These are phyloP conservation scores for Trichaptum fuscoviolaceum DNA, from an alignment of 768 basidiomycete species.

Conservation along the genomic window DNA sequence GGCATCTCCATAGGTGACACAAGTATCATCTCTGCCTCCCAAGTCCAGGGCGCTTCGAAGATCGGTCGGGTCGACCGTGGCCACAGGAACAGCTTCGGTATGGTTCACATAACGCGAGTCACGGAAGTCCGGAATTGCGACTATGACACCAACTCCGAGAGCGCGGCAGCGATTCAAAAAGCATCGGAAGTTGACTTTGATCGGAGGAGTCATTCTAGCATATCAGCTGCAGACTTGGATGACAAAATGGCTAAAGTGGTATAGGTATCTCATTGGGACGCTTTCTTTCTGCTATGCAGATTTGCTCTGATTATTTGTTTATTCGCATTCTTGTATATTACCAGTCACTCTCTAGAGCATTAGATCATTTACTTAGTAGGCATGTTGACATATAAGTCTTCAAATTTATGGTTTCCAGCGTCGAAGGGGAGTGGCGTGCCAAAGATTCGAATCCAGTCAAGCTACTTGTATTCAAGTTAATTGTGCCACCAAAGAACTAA, in stretches of 20 bases:
- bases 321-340: background rate
- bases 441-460: too few relatives aligned
- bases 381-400: background rate
- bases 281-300: background rate
- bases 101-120: background rate
- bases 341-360: background rate
- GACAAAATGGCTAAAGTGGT: background rate
- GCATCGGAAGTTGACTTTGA: background rate
- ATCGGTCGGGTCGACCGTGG: background rate
- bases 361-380: background rate
- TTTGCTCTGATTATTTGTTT: background rate
- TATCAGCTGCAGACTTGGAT: background rate
- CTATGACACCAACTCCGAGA: background rate
- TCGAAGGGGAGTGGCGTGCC: too few relatives aligned
- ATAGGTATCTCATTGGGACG: background rate
- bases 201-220: background rate
- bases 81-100: background rate
- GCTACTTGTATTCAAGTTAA: too few relatives aligned
- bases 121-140: background rate
- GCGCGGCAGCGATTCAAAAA: background rate
- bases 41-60: background rate
- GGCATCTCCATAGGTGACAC: constrained; percentile 23
- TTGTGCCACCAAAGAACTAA: too few relatives aligned
- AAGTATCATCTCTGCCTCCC: background rate
- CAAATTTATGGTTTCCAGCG: too few relatives aligned